Evolutionary conservation across 495 filamentous ascomycete species (phyloP), one percentile per base, ranked within the genome.

Genomic region (Staphylotrichum tortipilum): DNA sequence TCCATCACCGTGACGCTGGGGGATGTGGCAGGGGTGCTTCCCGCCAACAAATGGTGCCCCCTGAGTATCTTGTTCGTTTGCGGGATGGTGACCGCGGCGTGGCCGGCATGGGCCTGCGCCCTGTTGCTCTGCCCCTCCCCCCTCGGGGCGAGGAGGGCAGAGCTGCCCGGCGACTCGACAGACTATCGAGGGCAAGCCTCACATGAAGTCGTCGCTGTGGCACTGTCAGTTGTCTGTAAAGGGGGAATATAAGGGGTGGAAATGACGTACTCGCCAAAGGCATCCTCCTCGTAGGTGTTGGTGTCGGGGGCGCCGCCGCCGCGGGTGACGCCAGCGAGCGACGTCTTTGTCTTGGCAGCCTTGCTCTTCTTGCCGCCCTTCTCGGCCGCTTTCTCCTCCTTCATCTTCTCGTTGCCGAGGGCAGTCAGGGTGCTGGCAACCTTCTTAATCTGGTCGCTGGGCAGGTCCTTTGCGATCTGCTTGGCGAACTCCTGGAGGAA

Each of bases 351-450:
- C 80, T 95, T 95, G 35, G 85, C 85, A 9, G 87, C 87, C 77
- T 96, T 96, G 52, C 73, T 84, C 79, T 97, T 99, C 84, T 96
- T 97, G 53, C 82, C 87, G 21, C 86, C 86, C 76, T 95, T 97
- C 56, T 95, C 90, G 3, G 87, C 81, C 11, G 82, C 78, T 75
- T 95, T 94, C 80, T 99, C 94, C 69, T 96, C 92, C 75, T 88
- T 94, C 88, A 95, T 87, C 78, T 92, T 96, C 79, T 99, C 94
- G 61, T 99, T 99, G 58, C 86, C 77, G 41, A 95, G 73, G 10
- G 85, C 83, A 18, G 89, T 91, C 61, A 97, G 67, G 24, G 79
- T 78, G 70, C 83, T 91, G 3, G 88, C 79, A 49, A 95, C 78
- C 76, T 96, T 95, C 80, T 95, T 94, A 63, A 96, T 89, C 69